Evolutionary conservation across 805 yeast species (phyloP), one percentile per base, ranked within the genome.

Genomic region (Lipomyces yamanashiensis): DNA sequence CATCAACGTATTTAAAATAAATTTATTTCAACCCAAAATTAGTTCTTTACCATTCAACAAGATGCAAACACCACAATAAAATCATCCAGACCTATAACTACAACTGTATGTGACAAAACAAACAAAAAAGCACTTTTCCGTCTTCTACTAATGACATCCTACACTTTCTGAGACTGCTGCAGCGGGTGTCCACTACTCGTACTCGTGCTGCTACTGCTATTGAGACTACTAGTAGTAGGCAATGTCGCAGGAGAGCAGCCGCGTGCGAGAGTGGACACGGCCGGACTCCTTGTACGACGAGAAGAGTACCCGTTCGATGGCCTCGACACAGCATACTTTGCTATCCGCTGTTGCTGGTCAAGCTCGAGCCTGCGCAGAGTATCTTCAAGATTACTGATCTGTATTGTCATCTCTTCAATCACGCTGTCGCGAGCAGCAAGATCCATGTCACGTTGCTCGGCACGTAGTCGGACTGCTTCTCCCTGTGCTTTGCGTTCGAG

Each of bases 51-150:
- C 41, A 3, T 39, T 12, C 41, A 15, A 28, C 2, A 28, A 28
- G 28, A 28, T 28, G 28, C 28, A 28, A 28, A 28, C 28, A 28
- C 28, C 28, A 5, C 28, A 28, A 28, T 5, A 5, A 2, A 28
- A 28, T 3, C 28, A 28, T 39, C 41, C n/a, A 12, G n/a, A 39
- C 41, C 7, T 39, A 12, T 12, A 44, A 33, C 19, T 33, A 80
- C 75, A 4, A 85, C 84, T 59, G 21, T 9, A 56, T 17, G 37
- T 3, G 9, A 17, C 40, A n/a, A 17, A n/a, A n/a, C n/a, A 23
- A 39, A 21, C 28, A 28, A 28, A 28, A 28, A 28, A 28, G 28
- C 28, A 28, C 28, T 28, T 28, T 28, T 28, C 28, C 28, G 28
- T 28, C 28, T 5, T 28, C 28, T 28, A 28, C 28, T 28, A 28